phyloP scores from a whole-genome alignment of 345 rosid genomes.

The Eutrema japonicum region DNA sequence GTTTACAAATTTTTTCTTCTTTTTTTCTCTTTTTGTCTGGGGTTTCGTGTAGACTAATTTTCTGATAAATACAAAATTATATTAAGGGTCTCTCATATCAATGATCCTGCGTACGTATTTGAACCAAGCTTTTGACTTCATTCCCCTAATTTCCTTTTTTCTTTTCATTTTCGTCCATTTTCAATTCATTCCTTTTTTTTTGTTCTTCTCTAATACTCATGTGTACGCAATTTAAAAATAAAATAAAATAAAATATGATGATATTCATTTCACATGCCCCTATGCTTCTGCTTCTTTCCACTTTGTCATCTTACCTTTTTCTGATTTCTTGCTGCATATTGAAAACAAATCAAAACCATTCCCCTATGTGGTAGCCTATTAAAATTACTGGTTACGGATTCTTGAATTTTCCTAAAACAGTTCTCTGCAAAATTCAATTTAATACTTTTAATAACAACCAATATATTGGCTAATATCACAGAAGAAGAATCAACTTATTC shows the following conservation, averaged over 20 bases:
- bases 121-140: slow-evolving; percentile 40
- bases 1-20: not conserved
- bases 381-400: slow-evolving; percentile 8
- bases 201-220: not conserved
- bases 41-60: slow-evolving; percentile 31
- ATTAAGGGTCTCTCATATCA: slow-evolving; percentile 4
- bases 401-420: not conserved
- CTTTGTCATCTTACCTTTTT: slow-evolving; percentile 40
- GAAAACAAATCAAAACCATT: slow-evolving; percentile 37
- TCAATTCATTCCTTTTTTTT: slow-evolving; percentile 10
- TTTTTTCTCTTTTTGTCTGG: not conserved
- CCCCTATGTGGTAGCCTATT: slow-evolving; percentile 35
- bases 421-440: not conserved
- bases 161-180: slow-evolving; percentile 9
- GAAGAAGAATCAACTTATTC: not conserved
- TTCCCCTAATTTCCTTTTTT: slow-evolving; percentile 25
- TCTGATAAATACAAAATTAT: slow-evolving; percentile 32
- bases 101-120: slow-evolving; percentile 25
- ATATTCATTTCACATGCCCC: slow-evolving; percentile 39
- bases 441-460: not conserved
- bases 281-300: slow-evolving; percentile 36
- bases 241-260: slow-evolving; percentile 1
- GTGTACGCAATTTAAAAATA: not conserved
- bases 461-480: not conserved
- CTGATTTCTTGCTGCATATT: slow-evolving; percentile 31